Conservation (phyloP, 805 yeast species). For the Candida insectorum region DNA sequence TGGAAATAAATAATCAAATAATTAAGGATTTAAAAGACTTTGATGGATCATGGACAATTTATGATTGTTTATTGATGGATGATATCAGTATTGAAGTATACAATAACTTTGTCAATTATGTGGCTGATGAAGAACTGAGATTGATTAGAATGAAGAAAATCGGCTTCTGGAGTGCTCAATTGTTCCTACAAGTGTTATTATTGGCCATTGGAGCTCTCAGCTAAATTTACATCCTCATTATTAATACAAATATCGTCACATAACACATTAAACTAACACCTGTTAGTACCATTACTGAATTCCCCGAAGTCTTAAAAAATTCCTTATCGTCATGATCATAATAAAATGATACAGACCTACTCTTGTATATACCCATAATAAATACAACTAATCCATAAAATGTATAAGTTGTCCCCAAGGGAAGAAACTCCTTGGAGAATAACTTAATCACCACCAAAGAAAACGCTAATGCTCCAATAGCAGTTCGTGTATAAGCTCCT, state of each 20-base stretch:
- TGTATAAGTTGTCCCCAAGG: slow-evolving; percentile 65
- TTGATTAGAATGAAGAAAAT: slow-evolving; percentile 72
- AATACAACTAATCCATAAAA: slow-evolving; percentile 50
- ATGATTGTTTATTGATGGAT: slow-evolving; percentile 87
- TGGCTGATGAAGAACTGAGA: slow-evolving; percentile 80
- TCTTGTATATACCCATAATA: slow-evolving; percentile 36
- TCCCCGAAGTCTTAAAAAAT: slow-evolving; percentile 60
- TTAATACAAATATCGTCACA: slow-evolving; percentile 47
- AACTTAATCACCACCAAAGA: slow-evolving; percentile 62
- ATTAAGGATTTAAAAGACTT: slow-evolving; percentile 79
- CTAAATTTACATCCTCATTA: slow-evolving; percentile 36
- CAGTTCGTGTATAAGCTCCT: slow-evolving; percentile 76
- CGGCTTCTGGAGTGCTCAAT: slow-evolving; percentile 89
- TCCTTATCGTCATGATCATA: slow-evolving; percentile 35
- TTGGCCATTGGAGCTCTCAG: slow-evolving; percentile 71
- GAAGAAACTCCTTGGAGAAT: slow-evolving; percentile 60
- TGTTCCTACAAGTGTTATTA: slow-evolving; percentile 67
- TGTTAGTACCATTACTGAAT: slow-evolving; percentile 51
- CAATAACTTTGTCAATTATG: slow-evolving; percentile 85
- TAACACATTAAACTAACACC: slow-evolving; percentile 50
- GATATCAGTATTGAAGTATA: slow-evolving; percentile 87
- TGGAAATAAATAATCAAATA: slow-evolving; percentile 80
- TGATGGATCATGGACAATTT: slow-evolving; percentile 95
- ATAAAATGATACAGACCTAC: slow-evolving; percentile 32
- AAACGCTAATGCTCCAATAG: slow-evolving; percentile 65